Base-by-base conservation (phyloP, 2,329 filamentous ascomycete genomes). In the Colletotrichum zoysiae region DNA sequence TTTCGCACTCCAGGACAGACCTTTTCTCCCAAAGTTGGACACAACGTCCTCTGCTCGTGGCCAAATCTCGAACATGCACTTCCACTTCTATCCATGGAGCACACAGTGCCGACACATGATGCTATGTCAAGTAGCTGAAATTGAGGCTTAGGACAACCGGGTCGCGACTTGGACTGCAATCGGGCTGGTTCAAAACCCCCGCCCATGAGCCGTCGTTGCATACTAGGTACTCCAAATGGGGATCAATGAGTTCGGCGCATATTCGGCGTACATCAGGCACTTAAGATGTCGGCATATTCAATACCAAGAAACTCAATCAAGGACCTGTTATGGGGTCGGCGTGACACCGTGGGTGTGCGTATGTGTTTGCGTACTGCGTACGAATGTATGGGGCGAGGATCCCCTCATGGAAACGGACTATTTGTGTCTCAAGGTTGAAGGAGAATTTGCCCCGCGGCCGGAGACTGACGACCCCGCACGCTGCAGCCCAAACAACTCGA, bases 61-160 rank as follows among this genome's bases (percentile, higher is more conserved):
- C 40, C 62, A 35, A 44, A 14, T 16, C 8, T 9, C 26, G 12
- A 8, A 62, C 20, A 35, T 46, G 11, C 50, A 30, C 23, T 33
- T 64, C 62, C 38, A 65, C 40, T 46, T 48, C 46, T 26, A 38
- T 44, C 26, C 26, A 20, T n/a, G 18, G 26, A 23, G 38, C 44
- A 26, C 20, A n/a, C n/a, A 35, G 50, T 56, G 20, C 26, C 51
- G 51, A 14, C 40, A 56, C 7, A 1, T 18, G 20, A 35, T 3
- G 14, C 11, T n/a, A n/a, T 38, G 18, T 11, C 16, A n/a, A 40
- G 16, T 8, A 53, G 33, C 5, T 38, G 33, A 18, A 40, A 5
- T 51, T 20, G n/a, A 35, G 48, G 35, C 33, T 7, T 11, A n/a
- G 40, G 2, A 12, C 38, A 18, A 2, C 23, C 40, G 11, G 14